phyloP scores from a whole-genome alignment of 768 basidiomycete species.

The Tulasnella sp. region DNA sequence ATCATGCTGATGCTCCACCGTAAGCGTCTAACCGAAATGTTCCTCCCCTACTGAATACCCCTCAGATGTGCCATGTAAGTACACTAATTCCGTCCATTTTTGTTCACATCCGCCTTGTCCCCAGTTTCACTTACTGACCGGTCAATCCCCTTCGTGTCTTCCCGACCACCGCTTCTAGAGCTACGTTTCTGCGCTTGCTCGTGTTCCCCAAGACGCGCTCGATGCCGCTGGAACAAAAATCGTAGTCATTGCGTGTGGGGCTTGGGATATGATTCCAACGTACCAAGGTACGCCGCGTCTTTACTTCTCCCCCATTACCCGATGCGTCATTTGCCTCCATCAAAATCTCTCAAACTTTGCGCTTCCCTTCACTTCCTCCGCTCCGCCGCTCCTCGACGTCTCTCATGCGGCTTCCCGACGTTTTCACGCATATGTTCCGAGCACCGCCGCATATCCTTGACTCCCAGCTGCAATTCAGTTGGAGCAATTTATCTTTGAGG shows the following conservation, averaged over 20 bases:
- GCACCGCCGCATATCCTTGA: too few species aligned
- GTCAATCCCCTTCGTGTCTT: not conserved
- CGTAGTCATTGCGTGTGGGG: slow-evolving; percentile 12
- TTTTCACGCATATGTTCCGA: too few species aligned
- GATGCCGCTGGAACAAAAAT: slow-evolving; percentile 14
- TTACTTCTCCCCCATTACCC: not conserved
- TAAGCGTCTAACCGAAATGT: not conserved
- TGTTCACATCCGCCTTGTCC: not conserved
- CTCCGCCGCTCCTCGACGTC: too few species aligned
- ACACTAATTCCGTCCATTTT: not conserved
- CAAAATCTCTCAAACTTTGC: too few species aligned
- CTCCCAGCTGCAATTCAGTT: too few species aligned
- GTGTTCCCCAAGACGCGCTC: not conserved
- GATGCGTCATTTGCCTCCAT: too few species aligned
- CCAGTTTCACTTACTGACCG: too few species aligned
- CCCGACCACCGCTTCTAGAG: not conserved
- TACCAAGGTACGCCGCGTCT: slow-evolving; percentile 8
- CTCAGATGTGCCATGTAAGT: slow-evolving; percentile 12
- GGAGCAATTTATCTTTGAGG: too few species aligned
- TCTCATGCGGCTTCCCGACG: too few species aligned
- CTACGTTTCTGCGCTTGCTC: slow-evolving; percentile 4
- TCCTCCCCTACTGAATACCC: not conserved
- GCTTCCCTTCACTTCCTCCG: too few species aligned
- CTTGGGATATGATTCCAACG: slow-evolving; percentile 13
- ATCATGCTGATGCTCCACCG: not conserved